Percentiles rank a stretch among this genome's conserved stretches.
phyloP scores from a whole-genome alignment of 2,329 filamentous ascomycete genomes.

The Stachybotrys elegans region DNA sequence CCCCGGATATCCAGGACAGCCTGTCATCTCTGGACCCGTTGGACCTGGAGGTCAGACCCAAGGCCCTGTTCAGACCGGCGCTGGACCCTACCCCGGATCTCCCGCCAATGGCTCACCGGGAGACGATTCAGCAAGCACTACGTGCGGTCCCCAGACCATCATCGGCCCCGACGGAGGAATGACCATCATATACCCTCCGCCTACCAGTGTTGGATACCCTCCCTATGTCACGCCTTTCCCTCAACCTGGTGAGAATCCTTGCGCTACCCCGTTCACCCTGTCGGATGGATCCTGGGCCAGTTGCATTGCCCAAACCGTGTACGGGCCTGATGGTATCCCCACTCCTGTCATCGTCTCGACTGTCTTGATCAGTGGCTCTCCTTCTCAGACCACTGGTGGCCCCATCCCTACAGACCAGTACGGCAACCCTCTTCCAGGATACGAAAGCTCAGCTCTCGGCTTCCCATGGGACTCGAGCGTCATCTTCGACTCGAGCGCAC shows the following conservation, averaged over 20 bases:
- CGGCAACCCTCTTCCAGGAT: not conserved
- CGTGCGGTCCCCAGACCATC: slow-evolving; percentile 7
- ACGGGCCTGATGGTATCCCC: slow-evolving; percentile 21
- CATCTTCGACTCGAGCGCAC: not conserved
- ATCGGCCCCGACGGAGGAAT: slow-evolving; percentile 11
- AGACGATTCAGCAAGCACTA: not conserved
- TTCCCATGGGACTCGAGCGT: not conserved
- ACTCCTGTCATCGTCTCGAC: not conserved
- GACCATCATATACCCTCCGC: slow-evolving; percentile 4
- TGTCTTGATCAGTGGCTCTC: slow-evolving; percentile 9
- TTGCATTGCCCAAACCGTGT: slow-evolving; percentile 22
- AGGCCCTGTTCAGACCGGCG: not conserved
- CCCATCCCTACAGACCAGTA: not conserved
- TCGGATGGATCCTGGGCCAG: slow-evolving; percentile 15
- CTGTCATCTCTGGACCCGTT: not conserved
- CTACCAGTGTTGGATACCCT: not conserved
- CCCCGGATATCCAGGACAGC: not conserved
- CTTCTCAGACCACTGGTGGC: slow-evolving; percentile 2
- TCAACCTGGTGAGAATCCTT: not conserved
- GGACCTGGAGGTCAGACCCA: not conserved
- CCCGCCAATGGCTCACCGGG: slow-evolving; percentile 1
- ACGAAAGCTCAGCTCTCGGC: slow-evolving; percentile 4
- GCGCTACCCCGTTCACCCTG: not conserved
- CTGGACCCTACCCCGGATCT: not conserved
- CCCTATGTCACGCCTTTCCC: not conserved